Conservation (phyloP, 2,329 filamentous ascomycete genomes). For the Alternaria burnsii region DNA sequence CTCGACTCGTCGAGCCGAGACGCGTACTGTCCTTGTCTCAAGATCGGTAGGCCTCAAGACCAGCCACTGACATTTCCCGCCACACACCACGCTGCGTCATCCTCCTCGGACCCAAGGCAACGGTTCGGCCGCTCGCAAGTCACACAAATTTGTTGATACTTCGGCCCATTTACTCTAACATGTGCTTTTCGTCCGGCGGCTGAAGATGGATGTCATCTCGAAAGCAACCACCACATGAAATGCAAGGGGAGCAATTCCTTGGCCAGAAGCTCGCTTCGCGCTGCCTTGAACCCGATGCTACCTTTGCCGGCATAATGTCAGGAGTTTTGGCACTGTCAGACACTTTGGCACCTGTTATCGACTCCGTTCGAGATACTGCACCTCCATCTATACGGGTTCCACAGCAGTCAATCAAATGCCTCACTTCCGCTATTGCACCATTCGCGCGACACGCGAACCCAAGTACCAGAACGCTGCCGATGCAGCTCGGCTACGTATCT, state of each 20-base stretch:
- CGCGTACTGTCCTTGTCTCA: constrained; percentile 27
- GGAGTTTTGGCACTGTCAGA: background rate
- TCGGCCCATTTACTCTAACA: constrained; percentile 24
- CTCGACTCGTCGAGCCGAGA: constrained; percentile 8
- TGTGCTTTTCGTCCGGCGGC: constrained; percentile 20
- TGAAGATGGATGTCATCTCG: constrained; percentile 13
- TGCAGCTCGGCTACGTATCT: constrained; percentile 33
- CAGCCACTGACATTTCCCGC: constrained; percentile 17
- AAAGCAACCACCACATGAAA: constrained; percentile 10
- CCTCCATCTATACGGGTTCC: constrained; percentile 10
- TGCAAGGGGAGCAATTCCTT: constrained; percentile 7
- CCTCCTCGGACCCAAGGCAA: constrained; percentile 15
- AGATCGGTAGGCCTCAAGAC: constrained; percentile 25
- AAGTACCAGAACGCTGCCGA: constrained; percentile 32
- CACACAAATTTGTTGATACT: constrained; percentile 20
- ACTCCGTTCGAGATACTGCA: constrained; percentile 2
- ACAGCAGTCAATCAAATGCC: constrained; percentile 18
- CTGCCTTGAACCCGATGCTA: background rate
- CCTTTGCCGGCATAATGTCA: background rate
- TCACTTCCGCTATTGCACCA: constrained; percentile 34
- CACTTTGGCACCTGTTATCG: background rate
- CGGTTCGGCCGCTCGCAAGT: constrained; percentile 25
- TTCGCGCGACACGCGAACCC: constrained; percentile 29
- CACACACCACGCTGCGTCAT: constrained; percentile 9
- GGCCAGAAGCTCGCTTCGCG: background rate